Percentiles rank a stretch among this genome's conserved stretches.
Conservation (phyloP, 2,329 filamentous ascomycete species). For the Pleomassaria siparia region DNA sequence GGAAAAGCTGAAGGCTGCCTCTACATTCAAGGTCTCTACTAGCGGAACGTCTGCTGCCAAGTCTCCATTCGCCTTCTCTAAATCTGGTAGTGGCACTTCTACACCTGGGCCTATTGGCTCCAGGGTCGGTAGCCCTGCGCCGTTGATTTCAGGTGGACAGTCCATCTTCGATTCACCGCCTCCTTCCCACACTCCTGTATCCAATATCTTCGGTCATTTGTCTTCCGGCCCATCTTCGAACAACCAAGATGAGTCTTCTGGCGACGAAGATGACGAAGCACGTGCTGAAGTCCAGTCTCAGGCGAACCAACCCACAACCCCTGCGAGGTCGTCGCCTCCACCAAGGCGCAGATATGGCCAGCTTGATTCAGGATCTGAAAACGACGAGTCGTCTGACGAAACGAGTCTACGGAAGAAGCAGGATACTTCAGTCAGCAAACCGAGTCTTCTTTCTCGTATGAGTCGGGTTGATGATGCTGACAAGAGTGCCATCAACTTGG, state of each 20-base stretch:
- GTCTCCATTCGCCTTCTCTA: conserved; percentile 1
- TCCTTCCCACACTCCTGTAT: conserved; percentile 19
- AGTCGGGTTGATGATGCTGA: conserved; percentile 19
- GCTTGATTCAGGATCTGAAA: conserved; percentile 25
- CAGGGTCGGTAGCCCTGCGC: conserved; percentile 31
- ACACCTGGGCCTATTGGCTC: conserved; percentile 27
- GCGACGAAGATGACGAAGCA: conserved; percentile 8
- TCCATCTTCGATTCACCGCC: conserved; percentile 35
- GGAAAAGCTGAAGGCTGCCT: conserved; percentile 20
- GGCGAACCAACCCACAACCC: not conserved
- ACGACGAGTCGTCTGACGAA: conserved; percentile 22
- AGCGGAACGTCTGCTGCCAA: conserved; percentile 3
- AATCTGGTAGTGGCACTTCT: conserved; percentile 21
- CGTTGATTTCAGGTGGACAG: conserved; percentile 28
- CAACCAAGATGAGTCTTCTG: conserved; percentile 23
- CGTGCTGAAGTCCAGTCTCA: conserved; percentile 7
- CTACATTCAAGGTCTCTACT: conserved; percentile 8
- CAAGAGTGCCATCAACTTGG: conserved; percentile 18
- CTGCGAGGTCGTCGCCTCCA: conserved; percentile 3
- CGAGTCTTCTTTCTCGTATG: conserved; percentile 32
- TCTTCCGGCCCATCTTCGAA: conserved; percentile 35
- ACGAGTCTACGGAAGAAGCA: conserved; percentile 23
- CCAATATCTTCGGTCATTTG: conserved; percentile 39
- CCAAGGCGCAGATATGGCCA: conserved; percentile 27
- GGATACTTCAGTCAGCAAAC: conserved; percentile 16